Evolutionary conservation across 257 asterid genomes (phyloP), one percentile per base, ranked within the genome.

Genomic region (Ehretia macrophylla): DNA sequence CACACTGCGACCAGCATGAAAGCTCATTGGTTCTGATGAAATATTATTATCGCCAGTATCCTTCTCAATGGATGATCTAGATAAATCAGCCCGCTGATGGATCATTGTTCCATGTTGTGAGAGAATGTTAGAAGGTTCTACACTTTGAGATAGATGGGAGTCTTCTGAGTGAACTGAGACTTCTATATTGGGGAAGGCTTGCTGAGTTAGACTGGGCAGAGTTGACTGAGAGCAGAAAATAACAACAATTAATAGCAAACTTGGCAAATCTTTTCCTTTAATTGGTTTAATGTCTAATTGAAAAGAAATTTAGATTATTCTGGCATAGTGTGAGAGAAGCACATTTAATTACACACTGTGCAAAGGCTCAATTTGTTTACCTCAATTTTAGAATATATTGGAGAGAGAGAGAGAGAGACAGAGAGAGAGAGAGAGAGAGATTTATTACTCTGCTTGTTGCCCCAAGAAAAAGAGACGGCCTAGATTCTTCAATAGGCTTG

Each of bases 401-500:
- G 6, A 27, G 35, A 27, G 35, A 27, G 35, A 27, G 6, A 27
- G 6, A n/a, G n/a, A n/a, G n/a, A n/a, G n/a, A n/a, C n/a, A n/a
- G n/a, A n/a, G 44, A 51, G 38, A 20, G 47, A 17, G 64, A 56
- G 35, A 70, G 55, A 58, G 47, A 57, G 64, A 20, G 42, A 55
- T 62, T 55, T 56, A 56, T 71, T 81, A 86, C 97, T 74, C 74
- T 74, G 76, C 68, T 77, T 16, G 66, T 58, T 19, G 84, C 47
- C 52, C 72, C 62, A 32, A 67, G 77, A 73, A 71, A 67, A 59
- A 77, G 60, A 58, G 72, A 68, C 1, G 84, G 72, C 42, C 75
- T 81, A 55, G 92, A 75, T 63, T 77, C 82, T 12, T 74, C 48
- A 38, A 70, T 60, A 22, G 84, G 86, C 75, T 75, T 77, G 78